A percentile compares a stretch with the other conserved stretches of the same genome.
Conservation (phyloP, 2,329 filamentous ascomycete species). For the Penicillium sp. region DNA sequence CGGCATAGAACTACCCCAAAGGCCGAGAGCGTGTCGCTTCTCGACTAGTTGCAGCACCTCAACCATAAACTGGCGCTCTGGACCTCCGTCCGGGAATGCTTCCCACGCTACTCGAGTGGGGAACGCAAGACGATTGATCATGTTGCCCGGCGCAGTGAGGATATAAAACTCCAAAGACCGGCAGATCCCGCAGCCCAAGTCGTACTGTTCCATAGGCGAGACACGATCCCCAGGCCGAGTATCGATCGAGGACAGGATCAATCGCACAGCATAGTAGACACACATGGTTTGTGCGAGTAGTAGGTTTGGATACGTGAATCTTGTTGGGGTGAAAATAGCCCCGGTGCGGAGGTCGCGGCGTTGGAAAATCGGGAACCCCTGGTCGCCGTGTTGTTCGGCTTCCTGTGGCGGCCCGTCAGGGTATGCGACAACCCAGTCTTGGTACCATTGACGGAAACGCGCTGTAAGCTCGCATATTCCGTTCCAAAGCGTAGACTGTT, state of each 20-base stretch:
- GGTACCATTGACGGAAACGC: slow-evolving; percentile 27
- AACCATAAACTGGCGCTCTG: slow-evolving; percentile 27
- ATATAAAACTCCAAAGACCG: slow-evolving; percentile 32
- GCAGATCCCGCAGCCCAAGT: slow-evolving; percentile 30
- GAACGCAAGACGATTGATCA: slow-evolving; percentile 35
- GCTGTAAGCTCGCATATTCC: slow-evolving; percentile 26
- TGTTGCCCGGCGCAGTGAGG: slow-evolving; percentile 29
- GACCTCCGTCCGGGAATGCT: slow-evolving; percentile 26
- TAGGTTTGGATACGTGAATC: slow-evolving; percentile 30
- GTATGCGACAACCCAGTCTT: slow-evolving; percentile 26
- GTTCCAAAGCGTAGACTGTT: slow-evolving; percentile 30
- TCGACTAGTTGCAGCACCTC: slow-evolving; percentile 30
- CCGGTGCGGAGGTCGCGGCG: slow-evolving; percentile 30
- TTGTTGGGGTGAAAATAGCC: slow-evolving; percentile 23
- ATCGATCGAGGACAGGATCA: slow-evolving; percentile 31
- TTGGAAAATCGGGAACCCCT: slow-evolving; percentile 28
- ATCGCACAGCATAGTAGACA: slow-evolving; percentile 27
- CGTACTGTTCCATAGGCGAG: slow-evolving; percentile 27
- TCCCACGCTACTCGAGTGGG: slow-evolving; percentile 34
- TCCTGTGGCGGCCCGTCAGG: slow-evolving; percentile 26
- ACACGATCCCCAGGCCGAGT: slow-evolving; percentile 25
- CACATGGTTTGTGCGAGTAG: slow-evolving; percentile 33
- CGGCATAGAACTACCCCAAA: slow-evolving; percentile 32
- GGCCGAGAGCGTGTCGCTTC: slow-evolving; percentile 27
- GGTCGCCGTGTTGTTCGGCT: slow-evolving; percentile 18